Conservation (phyloP, 2,329 filamentous ascomycete species). For the Drechslera avenae region DNA sequence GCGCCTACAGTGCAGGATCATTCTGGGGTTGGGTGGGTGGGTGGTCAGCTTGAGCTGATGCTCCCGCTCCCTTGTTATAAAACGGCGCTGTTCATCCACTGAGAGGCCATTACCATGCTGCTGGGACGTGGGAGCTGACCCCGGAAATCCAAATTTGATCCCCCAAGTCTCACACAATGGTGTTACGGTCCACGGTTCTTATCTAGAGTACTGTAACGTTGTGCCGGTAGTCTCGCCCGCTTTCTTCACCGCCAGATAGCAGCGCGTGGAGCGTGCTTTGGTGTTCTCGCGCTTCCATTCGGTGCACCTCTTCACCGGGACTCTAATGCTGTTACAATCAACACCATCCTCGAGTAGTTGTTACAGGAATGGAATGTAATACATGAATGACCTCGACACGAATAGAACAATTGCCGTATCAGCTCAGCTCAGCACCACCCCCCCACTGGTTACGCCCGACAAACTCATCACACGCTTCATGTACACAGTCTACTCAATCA, state of each 20-base stretch:
- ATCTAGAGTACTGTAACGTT: conserved; percentile 5
- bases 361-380: conserved; percentile 5
- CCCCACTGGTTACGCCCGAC: conserved; percentile 9
- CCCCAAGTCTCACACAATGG: conserved; percentile 10
- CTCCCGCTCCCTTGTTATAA: conserved; percentile 23
- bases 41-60: conserved; percentile 35
- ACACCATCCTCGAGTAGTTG: neutral
- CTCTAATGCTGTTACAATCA: neutral
- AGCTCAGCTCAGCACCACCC: conserved; percentile 12
- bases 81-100: conserved; percentile 10
- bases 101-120: conserved; percentile 12
- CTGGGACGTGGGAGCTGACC: conserved; percentile 17
- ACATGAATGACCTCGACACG: neutral
- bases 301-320: neutral
- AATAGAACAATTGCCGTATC: conserved; percentile 14
- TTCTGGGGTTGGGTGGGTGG: conserved; percentile 7
- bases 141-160: conserved; percentile 14
- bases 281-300: neutral
- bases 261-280: conserved; percentile 5
- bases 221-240: conserved; percentile 1
- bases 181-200: conserved; percentile 14
- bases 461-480: conserved; percentile 7
- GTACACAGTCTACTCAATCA: conserved; percentile 12
- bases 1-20: conserved; percentile 22
- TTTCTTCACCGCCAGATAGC: conserved; percentile 15